Conservation (phyloP, 495 filamentous ascomycete species). For the Hypoxylon lenormandii region DNA sequence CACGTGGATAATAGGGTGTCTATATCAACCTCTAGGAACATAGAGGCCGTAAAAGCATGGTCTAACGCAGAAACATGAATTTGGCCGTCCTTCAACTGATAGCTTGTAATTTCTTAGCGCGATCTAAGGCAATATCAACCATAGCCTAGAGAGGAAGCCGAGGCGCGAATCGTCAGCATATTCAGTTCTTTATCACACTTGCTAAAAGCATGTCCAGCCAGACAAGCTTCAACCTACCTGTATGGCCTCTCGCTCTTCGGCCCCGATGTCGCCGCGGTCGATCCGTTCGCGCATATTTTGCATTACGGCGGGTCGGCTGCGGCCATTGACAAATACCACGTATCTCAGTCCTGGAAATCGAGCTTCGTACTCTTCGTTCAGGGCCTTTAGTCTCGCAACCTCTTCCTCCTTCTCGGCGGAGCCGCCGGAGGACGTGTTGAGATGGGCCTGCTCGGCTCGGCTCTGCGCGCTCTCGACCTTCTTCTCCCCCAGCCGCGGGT, state of each 20-base stretch:
- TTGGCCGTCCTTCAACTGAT: conserved; percentile 3
- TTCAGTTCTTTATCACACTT: not conserved
- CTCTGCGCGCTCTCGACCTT: conserved; percentile 78
- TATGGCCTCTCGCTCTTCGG: conserved; percentile 79
- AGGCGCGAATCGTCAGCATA: conserved; percentile 15
- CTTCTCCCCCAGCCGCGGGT: conserved; percentile 86
- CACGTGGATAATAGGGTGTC: not conserved
- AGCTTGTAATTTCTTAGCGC: conserved; percentile 27
- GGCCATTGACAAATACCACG: conserved; percentile 92
- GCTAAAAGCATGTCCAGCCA: conserved; percentile 26
- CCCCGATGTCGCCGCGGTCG: conserved; percentile 70
- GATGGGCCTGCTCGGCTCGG: conserved; percentile 79
- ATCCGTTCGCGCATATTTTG: conserved; percentile 85
- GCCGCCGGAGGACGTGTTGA: conserved; percentile 61
- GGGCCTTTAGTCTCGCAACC: conserved; percentile 65
- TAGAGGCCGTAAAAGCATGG: not conserved
- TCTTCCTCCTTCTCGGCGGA: conserved; percentile 55
- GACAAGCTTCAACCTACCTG: conserved; percentile 64
- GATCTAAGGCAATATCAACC: conserved; percentile 42
- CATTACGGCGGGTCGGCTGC: conserved; percentile 78
- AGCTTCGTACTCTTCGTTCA: conserved; percentile 87
- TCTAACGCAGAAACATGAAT: not conserved
- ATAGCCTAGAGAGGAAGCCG: conserved; percentile 29
- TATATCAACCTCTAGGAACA: not conserved
- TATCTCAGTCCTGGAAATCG: conserved; percentile 86